Evolutionary conservation across 2,329 filamentous ascomycete genomes (phyloP), one percentile per base, ranked within the genome.

Genomic region (Akanthomyces dipterigenus): DNA sequence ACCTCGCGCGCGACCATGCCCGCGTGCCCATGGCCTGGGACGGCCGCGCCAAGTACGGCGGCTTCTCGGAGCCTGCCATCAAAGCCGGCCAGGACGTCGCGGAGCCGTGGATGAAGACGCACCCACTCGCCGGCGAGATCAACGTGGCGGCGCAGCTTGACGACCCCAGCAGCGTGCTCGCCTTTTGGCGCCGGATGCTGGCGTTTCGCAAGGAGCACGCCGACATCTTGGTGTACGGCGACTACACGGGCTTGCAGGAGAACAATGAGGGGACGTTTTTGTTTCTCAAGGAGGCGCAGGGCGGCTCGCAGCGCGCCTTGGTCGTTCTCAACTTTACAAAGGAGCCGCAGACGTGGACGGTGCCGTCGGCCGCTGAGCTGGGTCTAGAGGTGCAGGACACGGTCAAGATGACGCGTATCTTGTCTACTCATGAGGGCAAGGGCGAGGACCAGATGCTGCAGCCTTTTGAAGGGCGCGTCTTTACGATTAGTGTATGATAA

Each of bases 11-110:
- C 24, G 88, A 90, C 65, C 86, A 90, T 67, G 80, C 81, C 0
- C 79, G 88, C n/a, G 82, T 86, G 0, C 87, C 87, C 0, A 82
- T 90, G 62, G 84, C 88, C 61, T 90, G 88, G 88, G 76, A 82
- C 57, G 70, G 70, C 22, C 65, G 65, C 24, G 55, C 60, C 53
- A 70, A 68, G 36, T 63, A 69, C 54, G 72, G 71, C 6, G 73
- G 73, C 2, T 75, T 75, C 63, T 75, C 73, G 0, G 70, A 73
- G 48, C 65, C 74, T 0, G 75, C 73, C 0, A 77, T 75, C 55
- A 66, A 65, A 9, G 67, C 61, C 11, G 70, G 70, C 3, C 36
- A 67, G 38, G 20, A 65, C 0, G 50, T 69, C n/a, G 66, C 69
- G 22, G 67, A 70, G n/a, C 68, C 72, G 0, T 74, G 72, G 72